Evolutionary conservation across 768 basidiomycete genomes (phyloP).

Genomic region (Mycena albidolilacea): DNA sequence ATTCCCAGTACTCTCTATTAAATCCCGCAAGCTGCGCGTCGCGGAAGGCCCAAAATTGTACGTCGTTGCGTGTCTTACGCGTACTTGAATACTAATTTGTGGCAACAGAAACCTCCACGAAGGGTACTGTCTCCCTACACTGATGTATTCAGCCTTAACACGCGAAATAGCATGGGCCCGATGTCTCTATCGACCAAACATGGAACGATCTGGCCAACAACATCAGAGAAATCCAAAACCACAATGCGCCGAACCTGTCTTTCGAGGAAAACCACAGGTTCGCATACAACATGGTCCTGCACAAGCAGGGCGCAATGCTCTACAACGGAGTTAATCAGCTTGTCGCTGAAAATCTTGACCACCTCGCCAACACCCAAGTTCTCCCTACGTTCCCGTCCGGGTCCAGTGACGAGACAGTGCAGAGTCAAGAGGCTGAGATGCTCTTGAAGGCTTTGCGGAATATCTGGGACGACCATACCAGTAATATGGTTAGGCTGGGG

Average conservation of each 20-base stretch:
- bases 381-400: constrained; percentile 87
- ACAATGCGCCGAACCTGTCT: constrained; percentile 90
- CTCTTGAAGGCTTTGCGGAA: constrained; percentile 86
- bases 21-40: constrained; percentile 49
- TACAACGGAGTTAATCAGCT: constrained; percentile 89
- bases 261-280: constrained; percentile 96
- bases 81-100: constrained; percentile 21
- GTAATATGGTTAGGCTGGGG: constrained; percentile 89
- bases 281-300: constrained; percentile 94
- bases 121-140: constrained; percentile 50
- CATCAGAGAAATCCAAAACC: constrained; percentile 94
- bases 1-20: not conserved
- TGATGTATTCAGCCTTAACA: not conserved
- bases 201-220: constrained; percentile 88
- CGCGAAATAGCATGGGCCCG: constrained; percentile 74
- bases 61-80: constrained; percentile 42
- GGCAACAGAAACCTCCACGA: constrained; percentile 61
- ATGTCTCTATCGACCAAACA: constrained; percentile 85
- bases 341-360: constrained; percentile 86
- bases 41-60: constrained; percentile 63
- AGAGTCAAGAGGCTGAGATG: constrained; percentile 86
- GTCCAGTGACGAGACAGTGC: constrained; percentile 77
- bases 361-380: constrained; percentile 82
- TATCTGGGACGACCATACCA: constrained; percentile 95
- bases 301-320: constrained; percentile 86